Evolutionary conservation across 768 basidiomycete species (phyloP), one percentile per base, ranked within the genome.

Genomic region (Steccherinum ochraceum): DNA sequence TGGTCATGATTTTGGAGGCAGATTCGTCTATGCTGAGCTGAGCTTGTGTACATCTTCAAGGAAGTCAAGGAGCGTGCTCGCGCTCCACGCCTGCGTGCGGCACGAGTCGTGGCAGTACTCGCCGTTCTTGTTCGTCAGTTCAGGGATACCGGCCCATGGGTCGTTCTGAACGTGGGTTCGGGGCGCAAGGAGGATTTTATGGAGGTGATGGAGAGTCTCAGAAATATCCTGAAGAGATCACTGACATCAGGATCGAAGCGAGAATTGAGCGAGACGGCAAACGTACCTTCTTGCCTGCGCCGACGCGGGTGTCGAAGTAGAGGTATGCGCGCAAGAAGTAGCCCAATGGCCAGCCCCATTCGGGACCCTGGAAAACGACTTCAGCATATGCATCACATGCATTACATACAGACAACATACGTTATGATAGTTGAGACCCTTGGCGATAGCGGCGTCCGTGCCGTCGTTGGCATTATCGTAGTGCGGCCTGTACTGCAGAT

Each of bases 391-490:
- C 43, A 63, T 40, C 61, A 48, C 24, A 30, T 11, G 20, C 25
- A 21, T 11, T 4, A 11, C 19, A 40, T 11, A 43, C 35, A 40
- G 44, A 46, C 53, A 42, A 67, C 77, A 40, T 55, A 89, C 92
- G 62, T 92, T 84, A 67, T 97, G 91, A 63, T 95, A 94, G 66
- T 98, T 99, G 69, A 89, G 72, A 1, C 96, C 96, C 64, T 97
- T 97, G 3, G 96, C 95, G 47, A 93, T 69, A 2, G 83, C 70
- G 41, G 80, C 70, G 61, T 99, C 96, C n/a, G 72, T 70, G 1
- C 86, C 83, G 63, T 99, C 94, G 61, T 96, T 92, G 23, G 89
- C 79, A 63, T 99, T 98, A 69, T 98, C 92, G 64, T 99, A 96
- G 54, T 79, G 71, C 7, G 90, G 89, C 5, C 92, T 83, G 69